A percentile compares a stretch with the other conserved stretches of the same genome.
Evolutionary conservation across 78 protist genomes (phyloP).

Genomic region (Isochrysis galbana): DNA sequence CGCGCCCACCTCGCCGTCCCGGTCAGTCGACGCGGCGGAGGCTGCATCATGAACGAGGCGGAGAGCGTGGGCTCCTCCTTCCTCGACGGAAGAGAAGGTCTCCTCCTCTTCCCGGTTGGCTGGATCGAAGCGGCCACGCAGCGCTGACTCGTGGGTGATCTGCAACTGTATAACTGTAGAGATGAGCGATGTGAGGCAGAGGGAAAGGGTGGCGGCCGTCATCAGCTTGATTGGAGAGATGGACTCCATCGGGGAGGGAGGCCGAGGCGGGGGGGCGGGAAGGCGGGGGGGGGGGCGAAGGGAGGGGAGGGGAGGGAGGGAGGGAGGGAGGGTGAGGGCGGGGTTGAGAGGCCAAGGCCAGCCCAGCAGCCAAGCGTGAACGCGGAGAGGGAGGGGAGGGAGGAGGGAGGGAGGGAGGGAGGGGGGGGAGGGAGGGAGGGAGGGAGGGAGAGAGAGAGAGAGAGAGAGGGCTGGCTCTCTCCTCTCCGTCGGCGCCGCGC

Average conservation of each 20-base stretch:
- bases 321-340: background rate
- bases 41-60: background rate
- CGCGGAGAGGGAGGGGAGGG: background rate
- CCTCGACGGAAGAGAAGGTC: background rate
- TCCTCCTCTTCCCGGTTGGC: background rate
- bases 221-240: background rate
- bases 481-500: too few species aligned
- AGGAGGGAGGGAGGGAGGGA: slow-evolving; percentile 36
- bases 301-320: background rate
- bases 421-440: background rate
- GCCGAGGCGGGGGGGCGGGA: background rate
- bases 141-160: background rate
- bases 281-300: background rate
- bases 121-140: background rate
- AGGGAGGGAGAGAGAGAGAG: background rate
- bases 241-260: too few species aligned
- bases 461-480: too few species aligned
- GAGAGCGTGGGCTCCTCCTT: background rate
- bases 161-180: background rate
- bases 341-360: background rate
- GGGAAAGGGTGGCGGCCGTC: background rate
- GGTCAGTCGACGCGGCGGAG: background rate
- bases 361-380: background rate
- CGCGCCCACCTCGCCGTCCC: background rate
- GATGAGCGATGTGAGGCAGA: background rate